Base-by-base conservation (phyloP, 441 rosid species). In the Theobroma grandiflorum region DNA sequence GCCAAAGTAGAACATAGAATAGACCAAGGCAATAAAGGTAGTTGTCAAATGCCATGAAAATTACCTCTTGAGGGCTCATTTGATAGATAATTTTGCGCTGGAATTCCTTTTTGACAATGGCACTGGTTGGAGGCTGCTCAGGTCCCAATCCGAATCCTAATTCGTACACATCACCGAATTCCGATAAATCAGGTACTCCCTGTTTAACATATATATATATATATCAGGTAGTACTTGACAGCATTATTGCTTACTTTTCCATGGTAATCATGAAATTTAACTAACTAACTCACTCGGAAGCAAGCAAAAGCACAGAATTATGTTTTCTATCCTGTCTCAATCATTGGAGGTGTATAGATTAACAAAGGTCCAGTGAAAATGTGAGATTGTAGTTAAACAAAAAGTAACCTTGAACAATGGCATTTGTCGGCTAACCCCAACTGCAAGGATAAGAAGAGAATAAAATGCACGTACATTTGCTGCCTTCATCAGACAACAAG, bases 181-280 rank as follows among this genome's bases (percentile, higher is more conserved):
- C 87, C 4, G 98, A 92, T 52, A 94, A 84, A 71, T 96, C 94
- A 35, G 99, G 99, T 9, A 81, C 82, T 75, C 97, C 99, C 99
- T 96, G 86, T 83, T 47, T 38, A 43, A 80, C 43, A 76, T 61
- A 18, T 6, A 65, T 47, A 53, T 53, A 53, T 16, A 33, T 53
- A 14, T 50, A 58, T 71, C 59, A 61, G 33, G 20, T 35, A 16
- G 61, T n/a, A 14, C 12, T 62, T 65, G 22, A 20, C 53, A 69
- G 0, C 47, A 80, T n/a, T 16, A 43, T 57, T 68, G 57, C 55
- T 78, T 78, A 37, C 31, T 78, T 78, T 42, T 18, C 50, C 63
- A 52, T 20, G 37, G 52, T 38, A 37, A 65, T 50, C 79, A 65
- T 63, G 14, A 15, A 45, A 47, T 59, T 62, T 43, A 75, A 75